These are phyloP conservation scores for Flaveria brownii DNA, from an alignment of 129 eudicot species.

Conservation along the genomic window DNA sequence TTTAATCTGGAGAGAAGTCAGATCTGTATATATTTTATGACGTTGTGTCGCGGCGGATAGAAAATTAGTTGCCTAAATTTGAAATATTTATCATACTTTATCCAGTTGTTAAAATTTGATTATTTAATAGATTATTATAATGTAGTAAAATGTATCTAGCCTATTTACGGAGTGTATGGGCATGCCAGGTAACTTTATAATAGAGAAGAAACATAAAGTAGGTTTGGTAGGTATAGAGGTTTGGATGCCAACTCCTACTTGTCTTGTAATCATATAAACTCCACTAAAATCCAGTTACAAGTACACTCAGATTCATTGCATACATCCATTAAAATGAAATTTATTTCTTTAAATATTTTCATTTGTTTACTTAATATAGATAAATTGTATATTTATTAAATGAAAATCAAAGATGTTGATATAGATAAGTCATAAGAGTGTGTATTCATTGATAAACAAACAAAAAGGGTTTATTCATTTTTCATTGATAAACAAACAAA, in stretches of 20 bases:
- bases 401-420: not conserved
- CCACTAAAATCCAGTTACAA: constrained; percentile 12
- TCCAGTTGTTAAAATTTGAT: not conserved
- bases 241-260: constrained; percentile 26
- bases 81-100: not conserved
- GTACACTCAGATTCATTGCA: constrained; percentile 26
- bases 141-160: not conserved
- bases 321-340: not conserved
- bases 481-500: too few relatives aligned
- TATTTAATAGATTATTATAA: not conserved
- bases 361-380: too few relatives aligned
- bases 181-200: not conserved
- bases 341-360: too few relatives aligned
- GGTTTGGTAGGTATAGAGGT: constrained; percentile 21
- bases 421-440: not conserved
- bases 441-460: too few relatives aligned
- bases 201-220: constrained; percentile 11
- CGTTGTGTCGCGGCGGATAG: too few relatives aligned
- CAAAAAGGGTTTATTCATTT: too few relatives aligned
- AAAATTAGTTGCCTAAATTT: not conserved
- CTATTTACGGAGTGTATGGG: constrained; percentile 17
- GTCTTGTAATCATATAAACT: constrained; percentile 18
- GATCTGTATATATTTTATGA: too few relatives aligned
- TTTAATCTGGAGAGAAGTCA: too few relatives aligned
- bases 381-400: not conserved